Evolutionary conservation across 768 basidiomycete species (phyloP), one percentile per base, ranked within the genome.

Genomic region (Naematelia encephala): DNA sequence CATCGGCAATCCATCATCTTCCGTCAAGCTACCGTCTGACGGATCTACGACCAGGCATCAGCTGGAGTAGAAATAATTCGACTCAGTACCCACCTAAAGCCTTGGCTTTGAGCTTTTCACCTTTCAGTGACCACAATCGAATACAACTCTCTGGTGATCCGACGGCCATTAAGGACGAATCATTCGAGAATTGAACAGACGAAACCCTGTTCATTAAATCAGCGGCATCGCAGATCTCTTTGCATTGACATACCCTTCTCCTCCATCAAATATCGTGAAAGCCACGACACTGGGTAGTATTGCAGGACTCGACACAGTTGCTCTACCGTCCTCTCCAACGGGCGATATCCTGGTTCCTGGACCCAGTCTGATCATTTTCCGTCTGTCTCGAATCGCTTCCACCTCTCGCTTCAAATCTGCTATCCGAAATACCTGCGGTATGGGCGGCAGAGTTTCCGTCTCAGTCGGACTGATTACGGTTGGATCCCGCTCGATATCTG

Each of bases 131-230:
- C 93, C 96, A 99, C 62, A 99, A 66, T 45, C 91, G 84, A 61
- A 98, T 88, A 70, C 91, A 93, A 70, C 92, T 97, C 78, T 99
- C 93, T 23, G 90, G 84, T 73, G 96, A 97, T 2, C 96, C 96
- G 46, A 88, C 89, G 0, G 94, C 96, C 84, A 99, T 85, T 11
- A 98, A 77, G 5, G 93, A 88, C 0, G 87, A 87, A 76, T 99
- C 96, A 42, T 83, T 82, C 26, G 96, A 98, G 72, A 98, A 97
- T 16, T 86, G 84, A 58, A 86, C 86, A 67, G 88, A 90, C 4
- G 92, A 88, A 2, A 87, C 82, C 25, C 94, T 97, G 66, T 5
- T 51, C 51, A 53, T 46, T 25, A 47, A n/a, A 46, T 62, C 45
- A 67, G 59, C 42, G 8, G 16, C 39, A 2, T 26, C 28, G 27